Percentiles rank a stretch among this genome's conserved stretches.
These are phyloP conservation scores for Solanum bulbocastanum DNA, from an alignment of 257 asterid species.

Conservation along the genomic window DNA sequence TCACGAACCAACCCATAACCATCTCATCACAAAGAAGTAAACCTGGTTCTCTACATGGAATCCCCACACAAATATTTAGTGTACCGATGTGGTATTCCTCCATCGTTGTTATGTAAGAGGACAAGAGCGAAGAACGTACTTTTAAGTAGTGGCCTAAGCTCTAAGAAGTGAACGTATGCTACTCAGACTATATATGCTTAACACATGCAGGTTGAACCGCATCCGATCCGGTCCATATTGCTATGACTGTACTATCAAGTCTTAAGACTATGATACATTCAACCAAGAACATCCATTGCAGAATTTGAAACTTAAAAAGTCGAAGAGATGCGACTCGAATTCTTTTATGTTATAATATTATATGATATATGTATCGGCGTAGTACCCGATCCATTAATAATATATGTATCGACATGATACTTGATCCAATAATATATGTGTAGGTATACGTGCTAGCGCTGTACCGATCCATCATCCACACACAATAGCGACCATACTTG, in stretches of 20 bases:
- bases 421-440: too few relatives aligned
- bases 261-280: too few relatives aligned
- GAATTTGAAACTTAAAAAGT: not conserved
- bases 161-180: not conserved
- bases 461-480: not conserved
- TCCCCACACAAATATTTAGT: too few relatives aligned
- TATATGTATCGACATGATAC: not conserved
- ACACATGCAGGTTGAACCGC: too few relatives aligned
- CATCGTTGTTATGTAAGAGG: not conserved
- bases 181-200: not conserved
- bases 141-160: not conserved
- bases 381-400: not conserved
- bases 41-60: too few relatives aligned
- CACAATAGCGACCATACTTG: not conserved
- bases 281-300: too few relatives aligned
- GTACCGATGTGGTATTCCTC: not conserved
- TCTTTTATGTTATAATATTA: not conserved
- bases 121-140: not conserved
- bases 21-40: not conserved
- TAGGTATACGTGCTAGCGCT: too few relatives aligned
- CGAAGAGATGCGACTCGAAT: not conserved
- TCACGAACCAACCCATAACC: not conserved
- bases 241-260: too few relatives aligned
- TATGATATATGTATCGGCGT: not conserved
- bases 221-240: too few relatives aligned